Evolutionary conservation across 192 early-diverging fungal species (phyloP), one percentile per base, ranked within the genome.

Genomic region (Umbelopsis sp.): DNA sequence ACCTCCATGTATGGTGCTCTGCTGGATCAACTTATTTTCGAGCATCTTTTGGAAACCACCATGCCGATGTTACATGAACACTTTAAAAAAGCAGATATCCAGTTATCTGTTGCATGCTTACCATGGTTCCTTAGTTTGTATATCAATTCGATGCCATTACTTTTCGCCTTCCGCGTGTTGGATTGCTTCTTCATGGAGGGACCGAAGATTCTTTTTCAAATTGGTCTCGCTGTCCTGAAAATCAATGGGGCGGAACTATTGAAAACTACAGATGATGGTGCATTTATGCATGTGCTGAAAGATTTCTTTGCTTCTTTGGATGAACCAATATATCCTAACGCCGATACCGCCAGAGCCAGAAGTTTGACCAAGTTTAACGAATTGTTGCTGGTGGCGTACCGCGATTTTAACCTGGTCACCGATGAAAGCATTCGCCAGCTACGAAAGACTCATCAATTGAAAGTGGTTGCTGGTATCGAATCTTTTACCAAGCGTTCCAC

Each of bases 141-240:
- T 79, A 92, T 99, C 82, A 98, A 98, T 81, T 94, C 96, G 5
- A 92, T 99, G 86, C 96, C 98, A 13, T 75, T 99, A 22, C 74
- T 89, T 9, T 97, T 91, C 72, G 92, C 96, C 6, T 83, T 96
- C 69, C 81, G 97, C 27, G 89, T 98, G 25, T 75, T 99, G 64
- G 96, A 99, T 85, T 95, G 95, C 81, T 96, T 99, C 71, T 98
- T 98, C 80, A 89, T 98, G 86, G 96, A 99, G 70, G 98, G 97
- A 0, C 96, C 97, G 9, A 91, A 91, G 70, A 86, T 98, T n/a
- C 84, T 98, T 41, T 98, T 98, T 78, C 97, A 95, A 74, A 91
- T 98, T 55, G 90, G 90, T 81, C 87, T 81, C 76, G 97, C 95
- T 6, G 92, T 98, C 37, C 72, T 99, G 11, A 99, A 99, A 74